Evolutionary conservation across 2,329 filamentous ascomycete genomes (phyloP), one percentile per base, ranked within the genome.

Genomic region (Trichophyton equinum): DNA sequence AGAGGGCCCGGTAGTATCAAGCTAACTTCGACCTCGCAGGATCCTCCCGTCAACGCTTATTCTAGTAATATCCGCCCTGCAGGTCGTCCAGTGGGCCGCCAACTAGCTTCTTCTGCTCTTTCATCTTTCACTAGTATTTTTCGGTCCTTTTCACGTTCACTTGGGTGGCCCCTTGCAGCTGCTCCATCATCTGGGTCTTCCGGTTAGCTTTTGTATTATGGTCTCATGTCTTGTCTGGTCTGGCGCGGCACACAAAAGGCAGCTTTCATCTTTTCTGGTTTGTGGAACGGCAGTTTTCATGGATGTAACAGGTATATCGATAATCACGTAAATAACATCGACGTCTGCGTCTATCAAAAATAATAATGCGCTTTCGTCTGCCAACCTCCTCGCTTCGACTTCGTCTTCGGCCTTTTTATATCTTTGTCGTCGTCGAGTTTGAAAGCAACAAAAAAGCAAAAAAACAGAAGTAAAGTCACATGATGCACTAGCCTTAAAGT

Each of bases 41-140:
- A 97, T 99, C 67, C 81, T 99, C 58, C 94, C 94, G 1, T 96
- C 90, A 44, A 99, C 94, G 1, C 81, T 99, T 47, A 71, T 95
- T 40, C 81, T 97, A 49, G 94, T 99, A 60, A 87, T 97, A 83
- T 83, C 88, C 70, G 94, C 92, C 20, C 79, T 99, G 57, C 91
- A 97, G 73, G 91, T 94, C 1, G 85, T 97, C 4, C 88, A 95
- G 70, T 96, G 92, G 92, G 88, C 91, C 1, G 65, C 67, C 36
- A 59, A 46, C 59, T 25, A 27, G 53, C 3, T 60, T 49, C 36
- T 60, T 53, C 33, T 38, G 38, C 8, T 20, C 8, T 8, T 30
- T 38, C 47, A 36, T 15, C 44, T 55, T 33, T 47, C 18, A 11
- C 9, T 18, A 7, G n/a, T 22, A 47, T 9, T 22, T 8, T 25